These are phyloP conservation scores for Phialophora macrospora DNA, from an alignment of 2,329 filamentous ascomycete species.

Conservation along the genomic window DNA sequence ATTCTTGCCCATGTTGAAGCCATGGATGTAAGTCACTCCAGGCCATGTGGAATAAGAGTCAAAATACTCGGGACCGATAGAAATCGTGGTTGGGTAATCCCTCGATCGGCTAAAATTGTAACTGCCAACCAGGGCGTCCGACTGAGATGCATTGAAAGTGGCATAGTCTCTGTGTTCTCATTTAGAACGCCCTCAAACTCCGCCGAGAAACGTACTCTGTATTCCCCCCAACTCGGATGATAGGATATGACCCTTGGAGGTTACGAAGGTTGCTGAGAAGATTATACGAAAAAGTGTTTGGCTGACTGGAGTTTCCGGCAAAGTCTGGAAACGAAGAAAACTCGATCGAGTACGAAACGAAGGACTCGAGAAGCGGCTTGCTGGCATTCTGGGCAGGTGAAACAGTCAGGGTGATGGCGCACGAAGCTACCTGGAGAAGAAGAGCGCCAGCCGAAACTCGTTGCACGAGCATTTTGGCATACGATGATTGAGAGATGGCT, in stretches of 20 bases:
- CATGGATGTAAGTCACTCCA: constrained; percentile 62
- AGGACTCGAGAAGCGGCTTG: constrained; percentile 46
- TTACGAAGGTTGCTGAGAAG: constrained; percentile 62
- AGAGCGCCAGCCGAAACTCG: constrained; percentile 2
- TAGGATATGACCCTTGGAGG: constrained; percentile 62
- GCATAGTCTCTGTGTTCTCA: constrained; percentile 57
- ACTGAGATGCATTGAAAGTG: constrained; percentile 61
- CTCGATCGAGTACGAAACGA: constrained; percentile 60
- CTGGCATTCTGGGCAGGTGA: constrained; percentile 30
- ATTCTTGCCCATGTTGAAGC: constrained; percentile 65
- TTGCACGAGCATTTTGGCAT: constrained; percentile 12
- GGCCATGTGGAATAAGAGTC: constrained; percentile 66
- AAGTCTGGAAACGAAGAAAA: constrained; percentile 60
- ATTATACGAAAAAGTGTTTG: constrained; percentile 66
- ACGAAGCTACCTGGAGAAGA: constrained; percentile 13
- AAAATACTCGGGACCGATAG: constrained; percentile 66
- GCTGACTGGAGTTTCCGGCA: constrained; percentile 57
- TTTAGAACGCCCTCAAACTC: constrained; percentile 5
- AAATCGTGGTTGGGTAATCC: constrained; percentile 66
- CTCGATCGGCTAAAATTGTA: constrained; percentile 56
- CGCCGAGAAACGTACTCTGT: constrained; percentile 53
- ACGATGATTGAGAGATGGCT: neutral
- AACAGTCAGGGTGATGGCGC: constrained; percentile 24
- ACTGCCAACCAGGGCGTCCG: constrained; percentile 59
- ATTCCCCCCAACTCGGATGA: constrained; percentile 69